These are phyloP conservation scores for Celoporthe dispersa DNA, from an alignment of 2,329 filamentous ascomycete species.

Conservation along the genomic window DNA sequence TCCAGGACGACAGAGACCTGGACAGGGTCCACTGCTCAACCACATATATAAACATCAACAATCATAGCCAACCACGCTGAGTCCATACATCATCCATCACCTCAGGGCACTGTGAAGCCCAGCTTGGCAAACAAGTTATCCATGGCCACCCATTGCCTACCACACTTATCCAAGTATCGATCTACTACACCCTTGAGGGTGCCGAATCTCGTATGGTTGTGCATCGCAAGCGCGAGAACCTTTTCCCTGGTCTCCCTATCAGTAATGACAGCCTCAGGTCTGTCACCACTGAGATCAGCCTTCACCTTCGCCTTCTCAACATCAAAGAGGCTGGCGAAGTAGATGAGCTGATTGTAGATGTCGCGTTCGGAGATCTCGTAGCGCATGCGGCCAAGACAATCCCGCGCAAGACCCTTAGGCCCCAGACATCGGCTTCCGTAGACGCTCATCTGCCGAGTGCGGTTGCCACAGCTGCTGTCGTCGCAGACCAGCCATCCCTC, in stretches of 20 bases:
- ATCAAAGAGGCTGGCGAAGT: slow-evolving; percentile 84
- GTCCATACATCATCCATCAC: not conserved
- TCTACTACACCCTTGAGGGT: slow-evolving; percentile 80
- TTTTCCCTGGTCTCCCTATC: slow-evolving; percentile 63
- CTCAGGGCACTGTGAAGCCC: slow-evolving; percentile 49
- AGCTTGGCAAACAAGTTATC: slow-evolving; percentile 78
- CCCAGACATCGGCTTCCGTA: slow-evolving; percentile 91
- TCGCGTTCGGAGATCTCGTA: slow-evolving; percentile 89
- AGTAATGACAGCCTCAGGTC: slow-evolving; percentile 33
- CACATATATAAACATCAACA: slow-evolving; percentile 7
- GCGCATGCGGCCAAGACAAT: slow-evolving; percentile 84
- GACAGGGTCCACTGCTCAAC: not conserved
- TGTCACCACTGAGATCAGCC: slow-evolving; percentile 47
- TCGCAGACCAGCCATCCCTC: slow-evolving; percentile 91
- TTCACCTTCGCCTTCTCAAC: slow-evolving; percentile 75
- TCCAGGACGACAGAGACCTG: not conserved
- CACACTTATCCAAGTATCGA: slow-evolving; percentile 85
- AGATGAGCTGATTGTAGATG: slow-evolving; percentile 93
- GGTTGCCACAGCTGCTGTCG: slow-evolving; percentile 82
- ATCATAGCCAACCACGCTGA: not conserved
- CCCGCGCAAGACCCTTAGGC: slow-evolving; percentile 79
- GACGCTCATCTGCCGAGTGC: slow-evolving; percentile 90
- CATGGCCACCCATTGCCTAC: slow-evolving; percentile 92
- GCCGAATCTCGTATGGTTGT: slow-evolving; percentile 79
- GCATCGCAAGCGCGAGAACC: slow-evolving; percentile 73